Percentiles rank a stretch among this genome's conserved stretches.
Evolutionary conservation across 1,139 yeast genomes (phyloP).

Genomic region (Lodderomyces orthopsilosis): DNA sequence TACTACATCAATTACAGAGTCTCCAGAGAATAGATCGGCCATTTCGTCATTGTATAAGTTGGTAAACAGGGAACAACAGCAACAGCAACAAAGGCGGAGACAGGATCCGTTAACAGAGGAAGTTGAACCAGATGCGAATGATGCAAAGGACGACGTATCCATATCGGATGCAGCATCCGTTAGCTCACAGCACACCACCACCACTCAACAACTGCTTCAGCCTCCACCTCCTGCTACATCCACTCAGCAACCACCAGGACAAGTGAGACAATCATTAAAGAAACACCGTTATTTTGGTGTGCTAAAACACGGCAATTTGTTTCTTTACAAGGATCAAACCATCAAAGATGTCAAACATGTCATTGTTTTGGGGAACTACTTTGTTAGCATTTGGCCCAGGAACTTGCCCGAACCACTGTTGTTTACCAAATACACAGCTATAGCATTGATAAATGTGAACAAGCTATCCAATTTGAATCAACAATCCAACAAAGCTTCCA

Average conservation of each 20-base stretch:
- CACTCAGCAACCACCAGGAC: slow-evolving; percentile 8
- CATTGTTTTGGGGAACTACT: slow-evolving; percentile 66
- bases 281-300: slow-evolving; percentile 68
- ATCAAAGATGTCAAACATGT: slow-evolving; percentile 73
- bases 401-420: slow-evolving; percentile 66
- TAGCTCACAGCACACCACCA: slow-evolving; percentile 3
- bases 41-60: slow-evolving; percentile 59
- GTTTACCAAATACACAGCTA: slow-evolving; percentile 76
- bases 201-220: slow-evolving; percentile 7
- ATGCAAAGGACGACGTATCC: neutral
- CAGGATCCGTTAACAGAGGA: slow-evolving; percentile 11
- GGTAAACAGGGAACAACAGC: slow-evolving; percentile 23
- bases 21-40: slow-evolving; percentile 50
- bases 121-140: slow-evolving; percentile 2
- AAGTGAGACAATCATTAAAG: slow-evolving; percentile 24
- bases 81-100: slow-evolving; percentile 7
- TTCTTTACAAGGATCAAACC: slow-evolving; percentile 69
- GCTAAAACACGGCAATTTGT: slow-evolving; percentile 79
- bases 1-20: slow-evolving; percentile 36
- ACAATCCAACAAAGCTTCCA: slow-evolving; percentile 36
- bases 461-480: slow-evolving; percentile 1
- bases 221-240: slow-evolving; percentile 7
- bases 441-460: slow-evolving; percentile 53
- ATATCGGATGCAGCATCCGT: neutral
- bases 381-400: slow-evolving; percentile 87